phyloP scores from a whole-genome alignment of 1,139 yeast genomes.

The Yamadazyma atlantica region DNA sequence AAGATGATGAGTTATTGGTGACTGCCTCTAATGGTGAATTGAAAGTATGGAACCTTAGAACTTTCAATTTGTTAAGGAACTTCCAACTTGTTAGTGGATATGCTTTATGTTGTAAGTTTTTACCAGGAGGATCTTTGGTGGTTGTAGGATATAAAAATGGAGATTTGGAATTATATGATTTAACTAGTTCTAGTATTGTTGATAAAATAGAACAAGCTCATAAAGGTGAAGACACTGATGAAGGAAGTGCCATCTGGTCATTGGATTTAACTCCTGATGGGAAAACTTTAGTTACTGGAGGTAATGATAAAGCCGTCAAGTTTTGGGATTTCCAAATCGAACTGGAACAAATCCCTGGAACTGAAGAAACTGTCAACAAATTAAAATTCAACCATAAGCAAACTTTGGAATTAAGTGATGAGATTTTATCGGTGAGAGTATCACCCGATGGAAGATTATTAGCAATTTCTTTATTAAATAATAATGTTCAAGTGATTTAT shows the following conservation, averaged over 20 bases:
- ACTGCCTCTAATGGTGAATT: conserved; percentile 89
- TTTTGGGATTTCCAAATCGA: conserved; percentile 84
- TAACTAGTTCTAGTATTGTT: conserved; percentile 75
- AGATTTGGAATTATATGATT: conserved; percentile 77
- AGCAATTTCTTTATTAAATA: conserved; percentile 85
- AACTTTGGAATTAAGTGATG: conserved; percentile 83
- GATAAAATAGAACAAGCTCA: conserved; percentile 78
- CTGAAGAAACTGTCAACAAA: conserved; percentile 49
- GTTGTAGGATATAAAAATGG: conserved; percentile 93
- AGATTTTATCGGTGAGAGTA: conserved; percentile 75
- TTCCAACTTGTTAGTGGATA: conserved; percentile 77
- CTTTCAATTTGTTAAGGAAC: conserved; percentile 76
- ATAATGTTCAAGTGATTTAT: conserved; percentile 90
- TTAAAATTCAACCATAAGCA: conserved; percentile 71
- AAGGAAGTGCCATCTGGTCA: conserved; percentile 85
- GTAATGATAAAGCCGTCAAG: conserved; percentile 86
- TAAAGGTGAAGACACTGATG: conserved; percentile 24
- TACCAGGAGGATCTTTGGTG: conserved; percentile 89
- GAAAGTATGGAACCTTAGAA: conserved; percentile 83
- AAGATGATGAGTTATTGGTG: conserved; percentile 78
- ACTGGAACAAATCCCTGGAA: conserved; percentile 68
- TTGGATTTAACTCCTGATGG: conserved; percentile 88
- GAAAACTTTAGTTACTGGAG: conserved; percentile 81
- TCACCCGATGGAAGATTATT: conserved; percentile 78
- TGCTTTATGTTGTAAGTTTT: conserved; percentile 74